Conservation (phyloP, 148 eudicot species). For the Amaranthus cruentus region DNA sequence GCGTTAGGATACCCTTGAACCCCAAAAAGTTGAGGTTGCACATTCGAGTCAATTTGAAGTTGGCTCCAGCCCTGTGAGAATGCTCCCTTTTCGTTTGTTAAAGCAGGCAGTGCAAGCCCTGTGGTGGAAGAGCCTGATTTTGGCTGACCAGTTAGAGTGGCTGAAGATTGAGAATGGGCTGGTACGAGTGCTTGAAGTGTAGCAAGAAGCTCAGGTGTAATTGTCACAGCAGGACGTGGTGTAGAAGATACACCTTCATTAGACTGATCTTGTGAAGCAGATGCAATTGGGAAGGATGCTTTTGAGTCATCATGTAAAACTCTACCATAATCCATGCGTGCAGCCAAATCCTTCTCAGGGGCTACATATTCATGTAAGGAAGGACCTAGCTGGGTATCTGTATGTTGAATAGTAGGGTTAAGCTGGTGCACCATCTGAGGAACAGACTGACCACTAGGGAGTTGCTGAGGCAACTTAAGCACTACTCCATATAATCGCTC, state of each 20-base stretch:
- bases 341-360: slow-evolving; percentile 36
- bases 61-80: slow-evolving; percentile 48
- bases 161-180: slow-evolving; percentile 39
- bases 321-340: slow-evolving; percentile 37
- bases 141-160: slow-evolving; percentile 32
- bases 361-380: slow-evolving; percentile 38
- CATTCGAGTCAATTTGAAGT: slow-evolving; percentile 33
- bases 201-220: slow-evolving; percentile 90
- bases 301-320: slow-evolving; percentile 32
- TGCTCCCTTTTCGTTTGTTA: slow-evolving; percentile 21
- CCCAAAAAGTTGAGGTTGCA: slow-evolving; percentile 42
- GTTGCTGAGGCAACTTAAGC: slow-evolving; percentile 60
- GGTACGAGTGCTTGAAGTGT: slow-evolving; percentile 67
- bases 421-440: slow-evolving; percentile 39
- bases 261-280: slow-evolving; percentile 33
- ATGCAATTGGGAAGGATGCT: slow-evolving; percentile 27
- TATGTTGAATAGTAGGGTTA: slow-evolving; percentile 28
- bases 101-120: slow-evolving; percentile 22
- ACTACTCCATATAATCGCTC: slow-evolving; percentile 94
- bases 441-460: slow-evolving; percentile 32
- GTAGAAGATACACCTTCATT: slow-evolving; percentile 30
- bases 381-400: slow-evolving; percentile 32
- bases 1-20: slow-evolving; percentile 37
- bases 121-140: slow-evolving; percentile 31
- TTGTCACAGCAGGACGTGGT: slow-evolving; percentile 47